Evolutionary conservation across 257 asterid species (phyloP).

Genomic region (Paraleonurus japonicus): DNA sequence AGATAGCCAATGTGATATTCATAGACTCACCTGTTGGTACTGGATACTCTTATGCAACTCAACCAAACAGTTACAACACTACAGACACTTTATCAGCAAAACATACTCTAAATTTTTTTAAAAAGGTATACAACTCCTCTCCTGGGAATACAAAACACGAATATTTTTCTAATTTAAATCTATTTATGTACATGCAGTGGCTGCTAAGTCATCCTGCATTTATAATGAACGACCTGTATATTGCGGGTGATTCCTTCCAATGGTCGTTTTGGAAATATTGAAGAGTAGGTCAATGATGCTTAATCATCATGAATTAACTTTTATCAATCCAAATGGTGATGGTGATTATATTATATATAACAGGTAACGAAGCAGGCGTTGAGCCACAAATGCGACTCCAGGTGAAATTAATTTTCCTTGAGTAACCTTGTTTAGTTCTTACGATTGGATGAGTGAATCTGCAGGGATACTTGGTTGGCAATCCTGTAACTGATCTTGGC

Average conservation of each 20-base stretch:
- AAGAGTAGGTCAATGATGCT: constrained; percentile 22
- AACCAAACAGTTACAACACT: not conserved
- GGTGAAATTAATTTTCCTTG: constrained; percentile 20
- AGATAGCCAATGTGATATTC: constrained; percentile 21
- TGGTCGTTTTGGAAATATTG: constrained; percentile 27
- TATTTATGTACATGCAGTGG: constrained; percentile 35
- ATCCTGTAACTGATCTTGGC: constrained; percentile 20
- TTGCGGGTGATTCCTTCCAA: constrained; percentile 49
- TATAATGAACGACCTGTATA: constrained; percentile 26
- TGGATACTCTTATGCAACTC: constrained; percentile 20
- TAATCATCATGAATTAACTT: not conserved
- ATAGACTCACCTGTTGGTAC: constrained; percentile 20
- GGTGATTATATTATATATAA: not conserved
- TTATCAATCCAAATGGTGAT: not conserved
- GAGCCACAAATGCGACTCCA: constrained; percentile 34
- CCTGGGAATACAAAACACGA: not conserved
- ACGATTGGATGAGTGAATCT: not conserved
- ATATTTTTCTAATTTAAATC: no score
- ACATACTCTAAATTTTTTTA: not conserved
- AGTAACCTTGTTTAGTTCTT: not conserved
- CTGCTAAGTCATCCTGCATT: constrained; percentile 31
- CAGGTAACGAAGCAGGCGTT: constrained; percentile 40
- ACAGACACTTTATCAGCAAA: not conserved
- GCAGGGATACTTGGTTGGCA: constrained; percentile 45
- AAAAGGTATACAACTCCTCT: not conserved